Evolutionary conservation across 805 yeast species (phyloP).

Genomic region (Tetrapisispora arboricola): DNA sequence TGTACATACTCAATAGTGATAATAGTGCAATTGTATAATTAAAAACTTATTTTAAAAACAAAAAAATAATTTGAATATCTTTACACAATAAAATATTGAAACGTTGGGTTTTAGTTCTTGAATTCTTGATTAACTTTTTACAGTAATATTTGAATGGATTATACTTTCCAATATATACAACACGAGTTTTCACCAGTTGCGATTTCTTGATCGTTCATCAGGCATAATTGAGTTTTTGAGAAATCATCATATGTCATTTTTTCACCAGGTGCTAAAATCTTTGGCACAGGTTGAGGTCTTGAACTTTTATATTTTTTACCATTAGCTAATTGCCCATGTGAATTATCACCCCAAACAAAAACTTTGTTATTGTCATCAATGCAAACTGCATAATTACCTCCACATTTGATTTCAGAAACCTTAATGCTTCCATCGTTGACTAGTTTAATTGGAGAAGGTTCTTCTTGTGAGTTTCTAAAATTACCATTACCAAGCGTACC

Average conservation of each 20-base stretch:
- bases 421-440: not conserved
- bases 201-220: constrained; percentile 44
- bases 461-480: constrained; percentile 60
- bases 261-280: constrained; percentile 44
- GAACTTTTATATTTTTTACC: constrained; percentile 58
- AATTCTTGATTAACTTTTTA: too few species aligned
- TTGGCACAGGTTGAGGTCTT: constrained; percentile 45
- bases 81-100: too few species aligned
- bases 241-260: constrained; percentile 17
- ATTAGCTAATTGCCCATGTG: constrained; percentile 73
- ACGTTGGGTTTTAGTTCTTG: too few species aligned
- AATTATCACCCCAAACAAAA: constrained; percentile 76
- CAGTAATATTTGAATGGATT: not conserved
- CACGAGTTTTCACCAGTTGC: constrained; percentile 54
- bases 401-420: constrained; percentile 37
- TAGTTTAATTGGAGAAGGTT: constrained; percentile 45
- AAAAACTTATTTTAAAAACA: too few species aligned
- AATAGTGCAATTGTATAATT: not conserved
- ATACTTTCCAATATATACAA: constrained; percentile 47
- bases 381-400: constrained; percentile 44
- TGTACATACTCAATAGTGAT: not conserved
- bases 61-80: not conserved
- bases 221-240: constrained; percentile 33
- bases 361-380: constrained; percentile 56
- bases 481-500: constrained; percentile 83